A percentile compares a stretch with the other conserved stretches of the same genome.
Conservation (phyloP, 352 stramenopile species). For the Chrysophaeum taylorii region DNA sequence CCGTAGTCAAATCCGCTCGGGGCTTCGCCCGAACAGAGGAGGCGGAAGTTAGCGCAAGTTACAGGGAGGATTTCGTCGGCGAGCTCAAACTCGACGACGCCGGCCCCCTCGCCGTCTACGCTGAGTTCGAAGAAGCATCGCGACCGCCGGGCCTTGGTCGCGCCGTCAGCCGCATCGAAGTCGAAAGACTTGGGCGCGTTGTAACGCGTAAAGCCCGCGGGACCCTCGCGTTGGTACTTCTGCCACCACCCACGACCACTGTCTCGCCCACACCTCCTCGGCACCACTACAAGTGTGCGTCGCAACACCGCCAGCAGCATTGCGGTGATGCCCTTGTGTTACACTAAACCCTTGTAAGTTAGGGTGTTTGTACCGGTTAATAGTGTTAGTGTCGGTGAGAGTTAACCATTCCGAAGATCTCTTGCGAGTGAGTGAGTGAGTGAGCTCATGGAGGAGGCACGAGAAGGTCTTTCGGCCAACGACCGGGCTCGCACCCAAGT, state of each 20-base stretch:
- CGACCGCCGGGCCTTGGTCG: neutral
- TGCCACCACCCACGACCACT: slow-evolving; percentile 34
- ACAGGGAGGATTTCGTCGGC: slow-evolving; percentile 29
- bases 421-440: too few relatives aligned
- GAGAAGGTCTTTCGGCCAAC: too few relatives aligned
- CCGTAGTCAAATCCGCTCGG: neutral
- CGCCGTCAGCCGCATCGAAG: slow-evolving; percentile 19
- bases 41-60: slow-evolving; percentile 32
- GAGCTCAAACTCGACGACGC: slow-evolving; percentile 32
- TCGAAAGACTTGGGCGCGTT: slow-evolving; percentile 30
- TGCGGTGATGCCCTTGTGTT: too few relatives aligned
- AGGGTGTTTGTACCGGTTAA: too few relatives aligned
- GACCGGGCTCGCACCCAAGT: too few relatives aligned
- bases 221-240: slow-evolving; percentile 23
- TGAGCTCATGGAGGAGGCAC: too few relatives aligned
- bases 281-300: too few relatives aligned
- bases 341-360: too few relatives aligned
- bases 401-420: too few relatives aligned
- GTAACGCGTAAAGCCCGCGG: slow-evolving; percentile 24
- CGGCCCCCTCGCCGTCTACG: slow-evolving; percentile 22
- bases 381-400: too few relatives aligned
- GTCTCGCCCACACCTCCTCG: slow-evolving; percentile 23
- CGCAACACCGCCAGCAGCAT: too few relatives aligned
- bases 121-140: slow-evolving; percentile 28
- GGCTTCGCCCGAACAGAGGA: slow-evolving; percentile 21